A percentile compares a stretch with the other conserved stretches of the same genome.
Conservation (phyloP, 306 rosid genomes). For the Vachellia pachyceras region DNA sequence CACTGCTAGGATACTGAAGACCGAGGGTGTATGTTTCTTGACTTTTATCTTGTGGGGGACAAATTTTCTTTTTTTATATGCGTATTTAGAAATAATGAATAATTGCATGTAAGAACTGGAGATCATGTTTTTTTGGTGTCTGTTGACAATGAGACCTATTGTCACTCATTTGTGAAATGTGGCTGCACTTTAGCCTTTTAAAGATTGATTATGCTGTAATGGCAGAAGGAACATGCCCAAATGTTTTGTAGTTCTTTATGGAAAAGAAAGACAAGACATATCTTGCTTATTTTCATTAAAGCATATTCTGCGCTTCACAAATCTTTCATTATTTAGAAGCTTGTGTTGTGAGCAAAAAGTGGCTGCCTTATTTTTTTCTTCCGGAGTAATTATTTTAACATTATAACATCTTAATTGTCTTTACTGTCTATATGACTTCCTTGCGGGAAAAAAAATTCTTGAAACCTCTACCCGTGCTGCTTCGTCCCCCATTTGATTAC, state of each 20-base stretch:
- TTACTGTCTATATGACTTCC: conserved; percentile 31
- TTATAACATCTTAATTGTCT: conserved; percentile 2
- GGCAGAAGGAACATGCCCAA: conserved; percentile 6
- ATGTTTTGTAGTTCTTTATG: conserved; percentile 26
- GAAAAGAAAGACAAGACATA: background rate
- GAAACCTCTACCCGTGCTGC: background rate
- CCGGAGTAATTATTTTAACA: background rate
- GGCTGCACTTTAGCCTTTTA: conserved; percentile 17
- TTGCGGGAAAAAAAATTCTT: conserved; percentile 21
- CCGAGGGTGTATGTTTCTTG: conserved; percentile 81
- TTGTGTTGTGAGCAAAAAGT: background rate
- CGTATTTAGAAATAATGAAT: conserved; percentile 15
- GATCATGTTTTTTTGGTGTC: too few relatives aligned
- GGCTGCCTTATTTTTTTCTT: background rate
- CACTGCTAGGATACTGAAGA: conserved; percentile 81
- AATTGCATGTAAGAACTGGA: too few relatives aligned
- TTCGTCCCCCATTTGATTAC: conserved; percentile 27
- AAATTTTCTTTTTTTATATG: conserved; percentile 27
- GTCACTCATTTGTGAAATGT: conserved; percentile 21
- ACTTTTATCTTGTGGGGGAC: conserved; percentile 35
- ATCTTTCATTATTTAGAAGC: conserved; percentile 9
- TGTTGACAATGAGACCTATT: too few relatives aligned
- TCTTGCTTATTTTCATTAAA: background rate
- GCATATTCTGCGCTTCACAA: background rate
- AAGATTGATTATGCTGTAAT: conserved; percentile 16